Conservation (phyloP, 257 asterid genomes). For the Anisodus acutangulus region DNA sequence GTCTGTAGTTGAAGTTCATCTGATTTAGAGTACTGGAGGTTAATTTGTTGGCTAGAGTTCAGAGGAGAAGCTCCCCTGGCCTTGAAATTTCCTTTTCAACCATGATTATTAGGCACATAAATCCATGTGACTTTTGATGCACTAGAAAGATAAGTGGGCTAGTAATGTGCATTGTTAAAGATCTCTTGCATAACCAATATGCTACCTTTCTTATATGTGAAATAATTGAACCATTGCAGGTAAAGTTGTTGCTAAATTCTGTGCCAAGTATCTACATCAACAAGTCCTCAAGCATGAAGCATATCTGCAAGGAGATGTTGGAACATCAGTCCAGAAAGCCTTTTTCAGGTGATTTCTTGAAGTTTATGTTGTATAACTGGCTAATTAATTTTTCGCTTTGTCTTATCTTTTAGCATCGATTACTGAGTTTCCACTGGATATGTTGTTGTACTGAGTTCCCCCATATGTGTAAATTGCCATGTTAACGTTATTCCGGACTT, state of each 20-base stretch:
- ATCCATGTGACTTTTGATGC: constrained; percentile 6
- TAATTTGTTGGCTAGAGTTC: constrained; percentile 8
- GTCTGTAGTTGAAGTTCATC: not conserved
- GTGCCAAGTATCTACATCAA: constrained; percentile 96
- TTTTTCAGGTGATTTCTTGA: constrained; percentile 76
- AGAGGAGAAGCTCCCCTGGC: not conserved
- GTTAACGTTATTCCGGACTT: not conserved
- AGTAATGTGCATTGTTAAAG: constrained; percentile 12
- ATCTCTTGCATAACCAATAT: not conserved
- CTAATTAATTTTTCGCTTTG: not conserved
- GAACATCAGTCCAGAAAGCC: constrained; percentile 78
- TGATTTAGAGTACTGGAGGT: constrained; percentile 5
- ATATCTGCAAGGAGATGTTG: constrained; percentile 78
- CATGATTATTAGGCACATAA: not conserved
- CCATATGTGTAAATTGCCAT: not conserved
- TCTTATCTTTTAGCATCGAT: not conserved
- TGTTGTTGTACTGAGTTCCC: not conserved
- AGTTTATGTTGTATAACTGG: constrained; percentile 16
- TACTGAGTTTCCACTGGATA: not conserved
- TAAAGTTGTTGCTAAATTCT: constrained; percentile 95
- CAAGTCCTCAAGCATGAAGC: constrained; percentile 94
- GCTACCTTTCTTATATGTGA: constrained; percentile 28
- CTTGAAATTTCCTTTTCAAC: not conserved
- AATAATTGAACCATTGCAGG: constrained; percentile 50
- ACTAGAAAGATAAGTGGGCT: constrained; percentile 13